Evolutionary conservation across 1,139 yeast species (phyloP), one percentile per base, ranked within the genome.

Genomic region (Nakaseomyces nivariensis): DNA sequence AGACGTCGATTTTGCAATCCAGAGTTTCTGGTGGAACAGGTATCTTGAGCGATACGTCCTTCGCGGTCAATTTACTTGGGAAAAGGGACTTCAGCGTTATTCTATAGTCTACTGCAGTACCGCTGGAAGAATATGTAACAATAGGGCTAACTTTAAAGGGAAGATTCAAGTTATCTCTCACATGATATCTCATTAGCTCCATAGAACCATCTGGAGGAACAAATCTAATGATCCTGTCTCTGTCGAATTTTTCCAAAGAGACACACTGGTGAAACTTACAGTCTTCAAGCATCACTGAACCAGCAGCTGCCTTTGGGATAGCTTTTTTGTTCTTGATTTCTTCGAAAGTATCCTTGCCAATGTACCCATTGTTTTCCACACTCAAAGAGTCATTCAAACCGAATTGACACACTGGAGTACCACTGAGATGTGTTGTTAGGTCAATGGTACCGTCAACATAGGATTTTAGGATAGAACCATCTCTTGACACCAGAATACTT

Each of bases 171-270:
- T 81, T 80, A 58, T 79, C 78, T 2, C 67, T 74, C 49, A 78
- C 75, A 50, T 76, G 76, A 73, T 90, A 90, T 45, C 81, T 72
- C 94, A 92, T 84, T 51, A 92, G 75, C 64, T 89, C 95, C 65
- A 88, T 88, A 51, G 82, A 84, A 0, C 97, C 97, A 68, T 90
- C 97, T 1, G 97, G 96, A 5, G 96, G 96, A 10, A 83, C 74
- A 58, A 88, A 88, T 47, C 79, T 78, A 52, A 88, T 84, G 48
- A 79, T 73, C 47, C 85, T 73, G 42, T 82, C 83, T 6, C 75
- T 64, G 57, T 85, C 89, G 64, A 85, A 86, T 60, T 78, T 76
- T 43, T 81, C 78, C 48, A 86, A 70, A 50, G 84, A 76, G 36
- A 87, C 96, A 66, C 95, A 85, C 59, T 87, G 94, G 67, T 92